Evolutionary conservation across 78 protist genomes (phyloP), one percentile per base, ranked within the genome.

Genomic region (Guillardia theta): DNA sequence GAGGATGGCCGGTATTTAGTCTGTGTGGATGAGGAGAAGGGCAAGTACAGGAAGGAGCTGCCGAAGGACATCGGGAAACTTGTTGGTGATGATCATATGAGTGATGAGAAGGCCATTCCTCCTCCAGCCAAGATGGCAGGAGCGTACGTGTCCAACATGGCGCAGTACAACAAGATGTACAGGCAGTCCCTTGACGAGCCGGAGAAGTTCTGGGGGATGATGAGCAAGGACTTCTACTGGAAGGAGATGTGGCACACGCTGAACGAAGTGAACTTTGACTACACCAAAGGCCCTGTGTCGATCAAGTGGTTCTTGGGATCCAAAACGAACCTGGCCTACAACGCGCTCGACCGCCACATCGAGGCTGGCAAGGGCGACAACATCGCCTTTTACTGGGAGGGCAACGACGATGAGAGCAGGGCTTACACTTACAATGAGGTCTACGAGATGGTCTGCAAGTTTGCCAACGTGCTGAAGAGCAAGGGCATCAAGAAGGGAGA

Each of bases 271-370:
- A 88, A 88, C 77, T 88, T 88, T 37, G 93, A 88, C 93, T 4
- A 0, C 45, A 21, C 77, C 48, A 88, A 88, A 47, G 93, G 93
- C 37, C 77, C 77, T 12, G 77, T 88, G 0, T 78, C 90, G 6
- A 27, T 50, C 45, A 3, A 92, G 48, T 98, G 98, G 98, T 98
- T 98, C 54, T 54, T 92, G 39, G 97, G 95, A 70, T 97, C 97
- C 24, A 94, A 95, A 92, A 88, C 97, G 33, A 98, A 98, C 95
- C 95, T 97, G 33, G 87, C 96, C 22, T 96, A 97, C 90, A 98
- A 98, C 92, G 96, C 97, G 87, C 94, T 98, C 10, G 98, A 97
- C 95, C 93, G 98, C 33, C 98, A 97, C 93, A 77, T 96, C 50
- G 45, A 15, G 92, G 95, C 18, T 19, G 88, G 43, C 36, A 64